A percentile compares a stretch with the other conserved stretches of the same genome.
Evolutionary conservation across 495 filamentous ascomycete genomes (phyloP).

Genomic region (Neurospora discreta): DNA sequence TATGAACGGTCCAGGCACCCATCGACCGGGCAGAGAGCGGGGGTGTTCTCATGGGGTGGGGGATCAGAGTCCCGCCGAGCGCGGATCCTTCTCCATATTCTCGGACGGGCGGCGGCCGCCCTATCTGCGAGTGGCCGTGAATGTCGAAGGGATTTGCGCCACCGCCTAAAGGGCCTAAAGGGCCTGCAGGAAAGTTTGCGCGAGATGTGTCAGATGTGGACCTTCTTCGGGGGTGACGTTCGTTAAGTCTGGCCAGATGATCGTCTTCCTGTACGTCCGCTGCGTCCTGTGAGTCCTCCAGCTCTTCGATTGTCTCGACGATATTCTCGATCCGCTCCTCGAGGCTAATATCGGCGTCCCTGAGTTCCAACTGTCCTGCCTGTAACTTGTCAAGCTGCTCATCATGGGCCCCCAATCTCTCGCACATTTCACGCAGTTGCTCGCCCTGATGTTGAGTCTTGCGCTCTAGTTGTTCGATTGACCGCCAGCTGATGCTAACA

Average conservation of each 20-base stretch:
- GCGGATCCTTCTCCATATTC: slow-evolving; percentile 10
- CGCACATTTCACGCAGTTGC: slow-evolving; percentile 32
- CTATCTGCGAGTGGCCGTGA: slow-evolving; percentile 11
- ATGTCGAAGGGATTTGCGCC: slow-evolving; percentile 13
- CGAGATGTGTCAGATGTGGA: slow-evolving; percentile 24
- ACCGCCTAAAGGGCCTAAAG: slow-evolving; percentile 23
- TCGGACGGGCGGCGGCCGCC: slow-evolving; percentile 4
- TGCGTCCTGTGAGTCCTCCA: neutral
- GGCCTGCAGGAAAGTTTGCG: slow-evolving; percentile 14
- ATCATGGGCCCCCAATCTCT: slow-evolving; percentile 29
- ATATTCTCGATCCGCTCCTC: slow-evolving; percentile 42
- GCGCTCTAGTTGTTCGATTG: slow-evolving; percentile 35
- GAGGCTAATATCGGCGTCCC: slow-evolving; percentile 39
- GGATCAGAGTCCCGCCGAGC: slow-evolving; percentile 7
- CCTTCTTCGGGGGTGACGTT: slow-evolving; percentile 14
- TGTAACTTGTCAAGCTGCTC: slow-evolving; percentile 31
- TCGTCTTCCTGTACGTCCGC: slow-evolving; percentile 10
- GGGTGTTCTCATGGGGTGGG: slow-evolving; percentile 1
- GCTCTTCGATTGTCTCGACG: slow-evolving; percentile 26
- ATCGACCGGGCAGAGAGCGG: slow-evolving; percentile 13
- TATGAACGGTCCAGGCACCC: slow-evolving; percentile 43
- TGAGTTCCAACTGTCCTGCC: slow-evolving; percentile 34
- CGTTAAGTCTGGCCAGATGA: slow-evolving; percentile 2
- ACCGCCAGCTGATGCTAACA: slow-evolving; percentile 38
- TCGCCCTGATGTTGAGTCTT: slow-evolving; percentile 31